A percentile compares a stretch with the other conserved stretches of the same genome.
These are phyloP conservation scores for Paxillus ammoniavirescens DNA, from an alignment of 768 basidiomycete species.

Conservation along the genomic window DNA sequence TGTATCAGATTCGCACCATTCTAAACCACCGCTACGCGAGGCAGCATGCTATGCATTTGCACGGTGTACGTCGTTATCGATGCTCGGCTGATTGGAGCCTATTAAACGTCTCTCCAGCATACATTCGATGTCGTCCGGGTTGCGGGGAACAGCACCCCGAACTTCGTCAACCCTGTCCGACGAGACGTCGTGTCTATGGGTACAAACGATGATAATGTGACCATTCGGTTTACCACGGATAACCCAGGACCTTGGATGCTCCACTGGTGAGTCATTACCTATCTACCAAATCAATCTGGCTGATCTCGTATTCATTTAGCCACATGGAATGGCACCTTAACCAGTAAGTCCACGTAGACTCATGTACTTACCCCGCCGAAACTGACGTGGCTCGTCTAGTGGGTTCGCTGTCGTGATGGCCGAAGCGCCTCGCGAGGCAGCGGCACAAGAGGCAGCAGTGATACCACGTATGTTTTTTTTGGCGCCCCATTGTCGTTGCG, in stretches of 20 bases:
- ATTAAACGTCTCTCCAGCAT: constrained; percentile 22
- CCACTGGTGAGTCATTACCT: constrained; percentile 28
- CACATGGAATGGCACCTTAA: constrained; percentile 32
- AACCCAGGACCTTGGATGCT: constrained; percentile 63
- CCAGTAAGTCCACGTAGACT: constrained; percentile 13
- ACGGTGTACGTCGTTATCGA: constrained; percentile 32
- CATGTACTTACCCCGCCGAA: background rate
- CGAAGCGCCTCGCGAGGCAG: constrained; percentile 12
- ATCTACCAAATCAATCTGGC: background rate
- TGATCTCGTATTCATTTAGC: constrained; percentile 3
- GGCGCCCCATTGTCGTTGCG: background rate
- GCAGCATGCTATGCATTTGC: constrained; percentile 42
- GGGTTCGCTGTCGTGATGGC: constrained; percentile 32
- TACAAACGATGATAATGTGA: constrained; percentile 35
- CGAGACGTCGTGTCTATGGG: constrained; percentile 35
- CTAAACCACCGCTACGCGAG: background rate
- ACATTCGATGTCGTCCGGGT: constrained; percentile 35
- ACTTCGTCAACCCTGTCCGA: constrained; percentile 37
- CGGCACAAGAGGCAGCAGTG: constrained; percentile 5
- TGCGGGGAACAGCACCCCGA: constrained; percentile 27
- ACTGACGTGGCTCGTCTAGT: constrained; percentile 8
- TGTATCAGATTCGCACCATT: background rate
- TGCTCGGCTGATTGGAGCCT: background rate
- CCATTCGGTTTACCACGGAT: constrained; percentile 63
- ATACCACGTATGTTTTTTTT: constrained; percentile 19